Conservation (phyloP, 2,329 filamentous ascomycete genomes). For the Sarocladium strictum region DNA sequence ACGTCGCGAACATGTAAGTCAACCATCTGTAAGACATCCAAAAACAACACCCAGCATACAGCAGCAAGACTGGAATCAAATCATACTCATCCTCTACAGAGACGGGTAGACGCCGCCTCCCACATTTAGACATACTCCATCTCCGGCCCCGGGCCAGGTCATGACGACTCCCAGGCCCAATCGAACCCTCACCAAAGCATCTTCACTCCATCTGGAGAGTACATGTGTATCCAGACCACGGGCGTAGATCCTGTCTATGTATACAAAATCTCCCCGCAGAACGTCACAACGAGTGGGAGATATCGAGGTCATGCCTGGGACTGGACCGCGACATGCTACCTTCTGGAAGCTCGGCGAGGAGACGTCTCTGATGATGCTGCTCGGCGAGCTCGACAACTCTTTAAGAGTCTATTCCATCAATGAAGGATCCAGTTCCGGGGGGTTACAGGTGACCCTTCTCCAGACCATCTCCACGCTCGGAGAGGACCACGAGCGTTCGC, state of each 20-base stretch:
- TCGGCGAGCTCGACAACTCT: background rate
- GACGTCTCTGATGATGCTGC: background rate
- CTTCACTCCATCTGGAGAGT: background rate
- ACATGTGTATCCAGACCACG: background rate
- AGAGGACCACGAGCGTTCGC: background rate
- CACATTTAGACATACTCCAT: background rate
- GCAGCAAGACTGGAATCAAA: too few relatives aligned
- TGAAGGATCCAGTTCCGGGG: background rate
- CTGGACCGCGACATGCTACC: background rate
- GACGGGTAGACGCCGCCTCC: background rate
- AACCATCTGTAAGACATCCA: too few relatives aligned
- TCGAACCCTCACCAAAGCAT: background rate
- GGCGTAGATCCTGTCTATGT: background rate
- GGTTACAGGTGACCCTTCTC: background rate
- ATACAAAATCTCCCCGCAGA: background rate
- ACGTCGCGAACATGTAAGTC: background rate
- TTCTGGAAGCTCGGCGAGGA: background rate
- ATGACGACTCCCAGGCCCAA: background rate
- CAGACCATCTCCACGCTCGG: background rate
- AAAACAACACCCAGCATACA: too few relatives aligned
- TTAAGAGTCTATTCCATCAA: background rate
- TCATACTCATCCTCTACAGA: too few relatives aligned
- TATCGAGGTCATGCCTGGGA: background rate
- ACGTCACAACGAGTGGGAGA: background rate
- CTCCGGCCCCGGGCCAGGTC: background rate